These are phyloP conservation scores for Jasminum sambac DNA, from an alignment of 257 asterid genomes.

Conservation along the genomic window DNA sequence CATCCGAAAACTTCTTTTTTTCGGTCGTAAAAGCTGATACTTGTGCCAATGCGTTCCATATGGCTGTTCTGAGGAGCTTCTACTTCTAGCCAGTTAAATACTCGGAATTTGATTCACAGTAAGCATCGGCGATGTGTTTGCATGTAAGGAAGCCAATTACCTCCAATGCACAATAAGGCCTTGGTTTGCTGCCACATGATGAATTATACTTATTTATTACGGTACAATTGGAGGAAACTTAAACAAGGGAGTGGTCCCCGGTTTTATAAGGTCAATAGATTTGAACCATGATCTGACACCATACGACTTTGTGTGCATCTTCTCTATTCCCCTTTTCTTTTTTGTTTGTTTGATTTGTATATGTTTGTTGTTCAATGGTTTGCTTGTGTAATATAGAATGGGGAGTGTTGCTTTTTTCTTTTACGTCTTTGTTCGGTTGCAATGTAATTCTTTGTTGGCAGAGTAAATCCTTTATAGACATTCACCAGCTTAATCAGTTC, in stretches of 20 bases:
- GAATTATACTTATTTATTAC: constrained; percentile 21
- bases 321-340: background rate
- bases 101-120: constrained; percentile 9
- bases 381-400: constrained; percentile 20
- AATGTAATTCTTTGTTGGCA: constrained; percentile 10
- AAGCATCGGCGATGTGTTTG: background rate
- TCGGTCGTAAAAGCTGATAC: constrained; percentile 58
- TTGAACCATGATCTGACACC: constrained; percentile 10
- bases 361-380: constrained; percentile 27
- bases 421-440: constrained; percentile 11
- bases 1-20: constrained; percentile 65
- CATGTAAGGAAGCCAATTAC: constrained; percentile 3
- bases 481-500: background rate
- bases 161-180: constrained; percentile 6
- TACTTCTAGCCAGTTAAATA: constrained; percentile 2
- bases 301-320: background rate
- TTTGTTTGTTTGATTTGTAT: constrained; percentile 4
- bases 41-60: background rate
- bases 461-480: background rate
- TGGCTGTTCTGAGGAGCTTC: background rate
- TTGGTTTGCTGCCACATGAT: constrained; percentile 12
- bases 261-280: background rate
- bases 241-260: constrained; percentile 17
- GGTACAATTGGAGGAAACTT: background rate
- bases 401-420: background rate